Conservation (phyloP, 225 moss, liverwort and hornwort genomes). For the Sphagnum tenellum region DNA sequence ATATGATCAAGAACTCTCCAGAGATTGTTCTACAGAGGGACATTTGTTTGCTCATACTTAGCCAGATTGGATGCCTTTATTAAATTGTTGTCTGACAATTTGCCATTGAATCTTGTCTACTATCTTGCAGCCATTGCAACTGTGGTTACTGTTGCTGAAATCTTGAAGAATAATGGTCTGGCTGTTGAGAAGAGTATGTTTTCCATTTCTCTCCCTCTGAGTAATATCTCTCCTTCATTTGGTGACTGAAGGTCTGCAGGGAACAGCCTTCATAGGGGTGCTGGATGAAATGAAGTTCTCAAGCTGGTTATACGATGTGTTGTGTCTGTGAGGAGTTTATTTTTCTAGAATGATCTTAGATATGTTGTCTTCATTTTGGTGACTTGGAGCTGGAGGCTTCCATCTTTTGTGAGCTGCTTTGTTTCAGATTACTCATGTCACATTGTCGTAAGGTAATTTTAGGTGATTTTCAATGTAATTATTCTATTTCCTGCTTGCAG, state of each 20-base stretch:
- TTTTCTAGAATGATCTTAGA: too few relatives aligned
- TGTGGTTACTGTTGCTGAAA: conserved; percentile 92
- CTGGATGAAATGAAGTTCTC: too few relatives aligned
- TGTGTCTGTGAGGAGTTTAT: too few relatives aligned
- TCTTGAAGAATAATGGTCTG: conserved; percentile 96
- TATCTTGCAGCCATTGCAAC: conserved; percentile 78
- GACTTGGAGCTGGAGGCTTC: not conserved
- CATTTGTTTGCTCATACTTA: not conserved
- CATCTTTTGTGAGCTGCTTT: not conserved
- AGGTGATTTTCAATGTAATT: too few relatives aligned
- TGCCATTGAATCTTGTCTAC: conserved; percentile 1
- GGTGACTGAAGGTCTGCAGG: too few relatives aligned
- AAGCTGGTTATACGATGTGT: too few relatives aligned
- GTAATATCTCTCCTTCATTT: not conserved
- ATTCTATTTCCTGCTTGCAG: conserved; percentile 12
- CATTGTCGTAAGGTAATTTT: not conserved
- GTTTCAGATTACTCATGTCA: not conserved
- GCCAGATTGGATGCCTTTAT: not conserved
- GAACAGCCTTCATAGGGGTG: too few relatives aligned
- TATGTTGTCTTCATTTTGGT: not conserved
- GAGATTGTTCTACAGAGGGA: not conserved
- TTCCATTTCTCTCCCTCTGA: not conserved
- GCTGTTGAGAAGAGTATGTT: conserved; percentile 85
- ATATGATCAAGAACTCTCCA: not conserved
- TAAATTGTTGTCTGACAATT: not conserved